Base-by-base conservation (phyloP, 1,139 yeast genomes). In the Yamadazyma atmosphaerica region DNA sequence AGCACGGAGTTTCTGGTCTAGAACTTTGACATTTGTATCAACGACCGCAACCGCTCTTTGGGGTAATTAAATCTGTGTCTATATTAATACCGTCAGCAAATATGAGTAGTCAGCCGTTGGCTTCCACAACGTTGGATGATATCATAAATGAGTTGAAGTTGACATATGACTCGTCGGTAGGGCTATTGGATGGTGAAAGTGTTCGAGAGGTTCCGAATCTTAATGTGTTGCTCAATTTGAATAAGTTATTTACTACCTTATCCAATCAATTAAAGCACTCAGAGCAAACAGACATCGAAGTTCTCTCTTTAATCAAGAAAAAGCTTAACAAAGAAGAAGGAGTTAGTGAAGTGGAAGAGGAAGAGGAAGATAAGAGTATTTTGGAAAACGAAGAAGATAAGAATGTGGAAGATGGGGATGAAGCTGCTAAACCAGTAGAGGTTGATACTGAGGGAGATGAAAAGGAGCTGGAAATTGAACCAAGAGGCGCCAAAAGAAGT, bases 101-200 rank as follows among this genome's bases (percentile, higher is more conserved):
- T n/a, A n/a, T n/a, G n/a, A n/a, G n/a, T 19, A 19, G 22, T 19
- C 22, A 6, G 29, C 5, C 30, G 42, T 56, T 66, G 9, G 73
- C 74, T 11, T 62, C 76, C 4, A 61, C 68, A 2, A 58, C 81
- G 2, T 58, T 83, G 38, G 73, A 73, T 35, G 76, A 75, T 43
- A 74, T 83, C 16, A 63, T 83, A 36, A 63, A 65, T 36, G 79
- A 77, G 47, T 60, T 82, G 31, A 68, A 72, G 38, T 60, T 83
- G 42, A 65, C 75, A 1, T 83, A 79, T 51, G 86, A 82, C 50
- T 65, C 76, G 6, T 76, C 79, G 26, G 65, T 74, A 12, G 88
- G 89, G 1, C 56, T 77, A 37, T 60, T 83, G 24, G 82, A 74
- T 45, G 89, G 90, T 0, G 81, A 78, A 19, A 57, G 72, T 14